A percentile compares a stretch with the other conserved stretches of the same genome.
Evolutionary conservation across 139 green algal genomes (phyloP).

Genomic region (Monoraphidium neglectum): DNA sequence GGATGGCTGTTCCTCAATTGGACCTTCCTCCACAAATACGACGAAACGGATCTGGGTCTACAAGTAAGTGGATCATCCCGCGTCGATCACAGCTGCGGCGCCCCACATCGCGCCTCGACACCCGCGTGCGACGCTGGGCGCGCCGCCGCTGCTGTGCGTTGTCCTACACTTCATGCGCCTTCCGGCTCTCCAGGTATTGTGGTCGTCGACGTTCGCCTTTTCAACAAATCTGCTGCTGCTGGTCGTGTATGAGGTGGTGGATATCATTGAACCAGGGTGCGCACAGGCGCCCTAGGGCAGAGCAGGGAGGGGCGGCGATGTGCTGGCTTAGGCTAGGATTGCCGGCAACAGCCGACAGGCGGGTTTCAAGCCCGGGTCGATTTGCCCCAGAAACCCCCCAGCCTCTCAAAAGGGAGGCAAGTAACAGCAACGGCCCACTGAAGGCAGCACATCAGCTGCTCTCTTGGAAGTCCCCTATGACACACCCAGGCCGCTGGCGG

Average conservation of each 20-base stretch:
- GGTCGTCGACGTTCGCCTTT: slow-evolving; percentile 86
- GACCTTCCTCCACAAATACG: slow-evolving; percentile 53
- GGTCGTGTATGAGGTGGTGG: slow-evolving; percentile 89
- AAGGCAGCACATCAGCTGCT: too few species aligned
- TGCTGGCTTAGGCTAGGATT: too few species aligned
- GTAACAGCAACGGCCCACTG: too few species aligned
- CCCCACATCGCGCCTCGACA: not conserved
- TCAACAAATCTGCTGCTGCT: slow-evolving; percentile 91
- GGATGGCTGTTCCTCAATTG: slow-evolving; percentile 48
- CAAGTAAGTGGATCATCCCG: slow-evolving; percentile 34
- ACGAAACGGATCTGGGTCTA: slow-evolving; percentile 45
- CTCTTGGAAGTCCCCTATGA: too few species aligned
- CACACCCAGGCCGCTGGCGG: too few species aligned
- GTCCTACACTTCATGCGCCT: too few species aligned
- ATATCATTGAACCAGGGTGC: slow-evolving; percentile 65
- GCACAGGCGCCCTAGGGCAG: slow-evolving; percentile 1
- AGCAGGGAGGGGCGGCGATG: too few species aligned
- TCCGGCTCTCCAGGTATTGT: slow-evolving; percentile 64
- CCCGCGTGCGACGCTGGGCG: too few species aligned
- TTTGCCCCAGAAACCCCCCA: too few species aligned
- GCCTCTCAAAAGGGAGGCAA: too few species aligned
- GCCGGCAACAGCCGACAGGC: too few species aligned
- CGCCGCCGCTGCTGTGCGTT: not conserved
- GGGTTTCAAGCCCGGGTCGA: too few species aligned
- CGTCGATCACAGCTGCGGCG: not conserved